phyloP scores from a whole-genome alignment of 2,329 filamentous ascomycete species.

The Apiospora koreana region DNA sequence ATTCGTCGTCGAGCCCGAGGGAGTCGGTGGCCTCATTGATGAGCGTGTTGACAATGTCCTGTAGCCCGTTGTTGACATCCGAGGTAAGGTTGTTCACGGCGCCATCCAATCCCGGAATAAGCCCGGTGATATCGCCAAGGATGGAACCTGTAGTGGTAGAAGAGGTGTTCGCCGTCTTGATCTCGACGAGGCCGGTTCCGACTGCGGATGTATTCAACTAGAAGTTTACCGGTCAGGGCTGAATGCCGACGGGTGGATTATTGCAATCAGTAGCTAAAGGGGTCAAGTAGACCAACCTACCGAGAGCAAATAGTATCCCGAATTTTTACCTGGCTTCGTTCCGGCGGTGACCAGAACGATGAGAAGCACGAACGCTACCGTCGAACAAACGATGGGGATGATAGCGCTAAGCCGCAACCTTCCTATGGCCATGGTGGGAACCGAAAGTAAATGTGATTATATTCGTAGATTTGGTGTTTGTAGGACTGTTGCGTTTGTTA shows the following conservation, averaged over 20 bases:
- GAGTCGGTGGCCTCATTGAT: background rate
- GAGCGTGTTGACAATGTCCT: background rate
- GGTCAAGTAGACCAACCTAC: background rate
- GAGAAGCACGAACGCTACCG: constrained; percentile 1
- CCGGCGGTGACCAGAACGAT: background rate
- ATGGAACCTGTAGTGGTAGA: background rate
- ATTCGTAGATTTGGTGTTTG: background rate
- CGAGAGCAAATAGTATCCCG: constrained; percentile 8
- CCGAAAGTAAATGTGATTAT: background rate
- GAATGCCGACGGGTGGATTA: background rate
- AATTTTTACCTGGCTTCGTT: background rate
- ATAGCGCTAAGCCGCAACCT: background rate
- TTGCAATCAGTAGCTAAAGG: background rate
- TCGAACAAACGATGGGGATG: constrained; percentile 9
- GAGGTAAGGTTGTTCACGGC: background rate
- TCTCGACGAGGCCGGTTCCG: background rate
- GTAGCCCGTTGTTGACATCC: background rate
- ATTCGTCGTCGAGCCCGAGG: constrained; percentile 11
- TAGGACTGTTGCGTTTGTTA: background rate
- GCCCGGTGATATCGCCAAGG: background rate
- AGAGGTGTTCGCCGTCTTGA: background rate
- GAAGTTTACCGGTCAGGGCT: background rate
- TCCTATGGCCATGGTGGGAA: background rate
- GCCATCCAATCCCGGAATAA: constrained; percentile 3
- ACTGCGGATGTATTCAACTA: constrained; percentile 12